Base-by-base conservation (phyloP, 176 grass and related monocot genomes). In the Phyllostachys edulis region DNA sequence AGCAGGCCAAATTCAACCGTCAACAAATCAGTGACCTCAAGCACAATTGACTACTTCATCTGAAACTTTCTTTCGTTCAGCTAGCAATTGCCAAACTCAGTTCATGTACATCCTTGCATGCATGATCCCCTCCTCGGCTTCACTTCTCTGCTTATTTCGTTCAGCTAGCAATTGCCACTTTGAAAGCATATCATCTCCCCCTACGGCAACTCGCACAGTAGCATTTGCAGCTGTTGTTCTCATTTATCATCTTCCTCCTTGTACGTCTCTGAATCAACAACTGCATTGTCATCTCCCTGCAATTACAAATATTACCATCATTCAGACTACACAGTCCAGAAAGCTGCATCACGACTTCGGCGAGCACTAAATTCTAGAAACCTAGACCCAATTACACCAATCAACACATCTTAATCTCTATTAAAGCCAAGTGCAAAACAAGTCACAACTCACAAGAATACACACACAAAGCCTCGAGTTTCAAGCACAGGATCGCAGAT, bases 171-270 rank as follows among this genome's bases (percentile, higher is more conserved):
- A 74, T 82, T 98, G 93, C 93, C 96, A 98, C 82, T 92, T 98
- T 65, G 93, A 95, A 57, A 96, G 77, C 89, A 96, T 90, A 67
- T 96, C 96, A 87, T 96, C 91, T 83, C 96, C 32, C 96, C 32
- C 96, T 24, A 89, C 89, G 20, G 96, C 96, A 82, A 92, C 96
- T 57, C 93, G 87, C 7, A 88, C 96, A 55, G 96, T 91, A 76
- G 82, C 96, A 81, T 98, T 98, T 71, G 96, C 91, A 83, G 96
- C 96, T 46, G 93, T 94, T 63, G 96, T 84, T 80, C 96, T 92
- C 93, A 93, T 68, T 95, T 92, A 88, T 96, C 96, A 87, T 99
- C 96, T 46, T 96, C 91, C 66, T 91, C 96, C 82, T 96, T 99
- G 78, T 90, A 94, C 87, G 94, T 98, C 21, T 96, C 96, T 85